phyloP scores from a whole-genome alignment of 2,329 filamentous ascomycete species.

The Colletotrichum sidae region DNA sequence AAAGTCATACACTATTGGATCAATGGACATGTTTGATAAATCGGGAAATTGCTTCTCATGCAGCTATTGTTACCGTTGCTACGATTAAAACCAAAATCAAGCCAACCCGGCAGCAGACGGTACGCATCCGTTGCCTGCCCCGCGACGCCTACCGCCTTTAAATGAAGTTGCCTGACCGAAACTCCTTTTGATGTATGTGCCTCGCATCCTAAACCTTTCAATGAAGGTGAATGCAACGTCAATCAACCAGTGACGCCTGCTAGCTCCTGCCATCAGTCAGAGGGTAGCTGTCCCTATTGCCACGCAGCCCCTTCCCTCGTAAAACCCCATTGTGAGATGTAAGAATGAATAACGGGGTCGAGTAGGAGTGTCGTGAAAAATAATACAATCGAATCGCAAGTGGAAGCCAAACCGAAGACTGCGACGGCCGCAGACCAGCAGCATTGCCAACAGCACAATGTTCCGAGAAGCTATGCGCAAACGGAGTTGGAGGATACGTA shows the following conservation, averaged over 20 bases:
- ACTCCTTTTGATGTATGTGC: slow-evolving; percentile 59
- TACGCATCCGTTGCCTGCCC: slow-evolving; percentile 18
- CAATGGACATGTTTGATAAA: slow-evolving; percentile 1
- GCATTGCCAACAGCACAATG: too few relatives aligned
- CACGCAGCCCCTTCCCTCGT: slow-evolving; percentile 19
- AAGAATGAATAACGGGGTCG: slow-evolving; percentile 22
- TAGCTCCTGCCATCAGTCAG: slow-evolving; percentile 10
- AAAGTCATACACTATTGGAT: background rate
- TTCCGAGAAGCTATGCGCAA: too few relatives aligned
- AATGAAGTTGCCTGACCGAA: slow-evolving; percentile 49
- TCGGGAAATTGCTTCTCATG: slow-evolving; percentile 30
- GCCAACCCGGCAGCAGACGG: slow-evolving; percentile 25
- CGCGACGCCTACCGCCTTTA: slow-evolving; percentile 26
- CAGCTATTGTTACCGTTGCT: slow-evolving; percentile 38
- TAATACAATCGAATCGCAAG: slow-evolving; percentile 30
- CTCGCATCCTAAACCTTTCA: slow-evolving; percentile 42
- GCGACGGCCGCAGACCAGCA: background rate
- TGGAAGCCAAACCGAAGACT: slow-evolving; percentile 4
- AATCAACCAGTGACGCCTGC: slow-evolving; percentile 35
- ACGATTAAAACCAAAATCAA: slow-evolving; percentile 38
- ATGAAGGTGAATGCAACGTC: slow-evolving; percentile 26
- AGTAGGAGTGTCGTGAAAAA: slow-evolving; percentile 29
- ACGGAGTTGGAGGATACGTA: too few relatives aligned
- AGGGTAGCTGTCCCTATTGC: slow-evolving; percentile 25
- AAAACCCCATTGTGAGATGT: background rate